Base-by-base conservation (phyloP, 495 filamentous ascomycete species). In the Penicillium pulvis region DNA sequence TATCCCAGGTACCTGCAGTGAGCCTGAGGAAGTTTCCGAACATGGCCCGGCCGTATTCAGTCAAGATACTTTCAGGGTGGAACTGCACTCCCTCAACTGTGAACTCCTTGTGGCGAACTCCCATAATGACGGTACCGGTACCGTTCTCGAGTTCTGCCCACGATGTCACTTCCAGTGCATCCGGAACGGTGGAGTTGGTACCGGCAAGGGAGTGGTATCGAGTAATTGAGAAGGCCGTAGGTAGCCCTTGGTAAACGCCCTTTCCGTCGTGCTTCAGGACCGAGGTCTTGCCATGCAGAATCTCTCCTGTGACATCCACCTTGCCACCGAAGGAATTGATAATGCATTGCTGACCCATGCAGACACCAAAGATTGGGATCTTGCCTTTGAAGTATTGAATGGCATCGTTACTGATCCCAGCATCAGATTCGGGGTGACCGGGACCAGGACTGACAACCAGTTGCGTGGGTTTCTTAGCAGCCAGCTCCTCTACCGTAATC, bases 341-440 rank as follows among this genome's bases (percentile, higher is more conserved):
- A 30, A 99, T 97, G 72, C 93, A 98, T 81, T 99, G 94, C 84
- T 96, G 88, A 63, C 94, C 94, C 93, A 99, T 97, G 70, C 94
- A 99, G 17, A 99, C 94, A 20, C 94, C 94, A 35, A 99, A 85
- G n/a, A 99, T 81, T 0, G 94, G 94, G 42, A 99, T 90, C 73
- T 96, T 97, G 30, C 94, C 94, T n/a, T 88, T 85, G 71, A 98
- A 99, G 71, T 98, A 77, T 62, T 84, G 75, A 68, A 99, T 96
- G 39, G 91, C 94, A 66, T 91, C 89, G 63, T 87, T 90, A 68
- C 92, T 96, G 65, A 98, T 86, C 53, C 94, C 94, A 3, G 94
- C 90, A 75, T 99, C 95, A 35, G 84, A 90, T 54, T 81, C 76
- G 2, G 94, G 94, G 71, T 98, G 95, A 19, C 94, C 94, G 8